Conservation (phyloP, 1,284 basidiomycete genomes). For the Ustilago xerochloae region DNA sequence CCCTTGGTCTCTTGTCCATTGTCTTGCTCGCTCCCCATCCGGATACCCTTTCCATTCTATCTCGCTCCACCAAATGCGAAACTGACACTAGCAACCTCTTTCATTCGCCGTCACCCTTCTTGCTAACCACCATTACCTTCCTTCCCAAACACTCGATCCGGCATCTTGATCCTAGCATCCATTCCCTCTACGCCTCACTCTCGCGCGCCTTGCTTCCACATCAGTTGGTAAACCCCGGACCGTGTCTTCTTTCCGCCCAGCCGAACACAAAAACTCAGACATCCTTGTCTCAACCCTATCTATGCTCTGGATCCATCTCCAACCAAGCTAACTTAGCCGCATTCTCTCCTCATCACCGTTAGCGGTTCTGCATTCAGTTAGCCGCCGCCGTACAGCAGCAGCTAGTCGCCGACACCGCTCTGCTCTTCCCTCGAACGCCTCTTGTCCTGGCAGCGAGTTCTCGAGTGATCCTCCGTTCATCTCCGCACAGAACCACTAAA, state of each 20-base stretch:
- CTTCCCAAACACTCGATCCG: background rate
- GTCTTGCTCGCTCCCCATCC: slow-evolving; percentile 3
- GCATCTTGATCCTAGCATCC: no score
- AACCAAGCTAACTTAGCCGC: background rate
- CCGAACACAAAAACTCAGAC: slow-evolving; percentile 13
- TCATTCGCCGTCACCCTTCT: background rate
- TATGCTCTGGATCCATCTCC: background rate
- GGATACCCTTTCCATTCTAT: background rate
- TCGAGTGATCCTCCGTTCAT: background rate
- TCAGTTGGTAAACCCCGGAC: background rate
- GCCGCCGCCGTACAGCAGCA: background rate
- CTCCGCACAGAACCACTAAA: background rate
- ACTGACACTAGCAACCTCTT: background rate
- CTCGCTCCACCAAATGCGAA: background rate
- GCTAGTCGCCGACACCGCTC: background rate
- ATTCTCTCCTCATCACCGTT: background rate
- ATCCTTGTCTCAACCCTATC: slow-evolving; percentile 1
- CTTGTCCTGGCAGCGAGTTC: no score
- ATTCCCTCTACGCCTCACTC: no score
- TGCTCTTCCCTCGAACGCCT: background rate
- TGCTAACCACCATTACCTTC: background rate
- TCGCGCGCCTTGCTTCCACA: background rate
- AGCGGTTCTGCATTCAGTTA: slow-evolving; percentile 7
- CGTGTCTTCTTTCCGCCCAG: background rate
- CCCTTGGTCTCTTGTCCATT: background rate